Conservation (phyloP, 2,329 filamentous ascomycete genomes). For the Xylariaceae sp. region DNA sequence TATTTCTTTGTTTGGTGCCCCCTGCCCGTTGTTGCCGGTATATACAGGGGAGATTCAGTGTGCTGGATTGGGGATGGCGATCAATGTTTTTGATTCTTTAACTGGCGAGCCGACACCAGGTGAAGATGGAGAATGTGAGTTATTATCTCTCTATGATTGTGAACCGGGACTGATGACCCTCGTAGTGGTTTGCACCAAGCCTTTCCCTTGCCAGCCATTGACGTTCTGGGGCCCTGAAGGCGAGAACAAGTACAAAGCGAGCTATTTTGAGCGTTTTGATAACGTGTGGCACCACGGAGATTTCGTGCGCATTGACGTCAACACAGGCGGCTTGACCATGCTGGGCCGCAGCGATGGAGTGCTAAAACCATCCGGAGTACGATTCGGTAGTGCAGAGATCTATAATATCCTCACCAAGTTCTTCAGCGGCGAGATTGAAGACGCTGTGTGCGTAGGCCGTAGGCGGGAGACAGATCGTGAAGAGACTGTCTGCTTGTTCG, state of each 20-base stretch:
- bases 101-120: slow-evolving; percentile 55
- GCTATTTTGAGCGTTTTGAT: slow-evolving; percentile 84
- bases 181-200: slow-evolving; percentile 68
- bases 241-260: slow-evolving; percentile 70
- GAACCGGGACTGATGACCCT: neutral
- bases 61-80: slow-evolving; percentile 74
- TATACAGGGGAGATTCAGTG: slow-evolving; percentile 73
- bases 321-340: slow-evolving; percentile 80
- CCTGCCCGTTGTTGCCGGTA: slow-evolving; percentile 72
- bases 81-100: slow-evolving; percentile 55
- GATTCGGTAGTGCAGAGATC: slow-evolving; percentile 92
- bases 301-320: slow-evolving; percentile 67
- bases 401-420: slow-evolving; percentile 89
- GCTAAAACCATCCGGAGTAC: slow-evolving; percentile 84
- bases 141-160: neutral
- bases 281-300: slow-evolving; percentile 91
- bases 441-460: slow-evolving; percentile 83
- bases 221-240: slow-evolving; percentile 78
- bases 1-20: slow-evolving; percentile 87
- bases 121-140: slow-evolving; percentile 64
- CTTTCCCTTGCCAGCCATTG: slow-evolving; percentile 88
- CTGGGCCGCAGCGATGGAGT: slow-evolving; percentile 89
- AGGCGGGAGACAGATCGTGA: slow-evolving; percentile 68
- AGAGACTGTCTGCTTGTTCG: slow-evolving; percentile 83
- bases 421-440: slow-evolving; percentile 73